Evolutionary conservation across 345 rosid species (phyloP), one percentile per base, ranked within the genome.

Genomic region (Balakata baccata): DNA sequence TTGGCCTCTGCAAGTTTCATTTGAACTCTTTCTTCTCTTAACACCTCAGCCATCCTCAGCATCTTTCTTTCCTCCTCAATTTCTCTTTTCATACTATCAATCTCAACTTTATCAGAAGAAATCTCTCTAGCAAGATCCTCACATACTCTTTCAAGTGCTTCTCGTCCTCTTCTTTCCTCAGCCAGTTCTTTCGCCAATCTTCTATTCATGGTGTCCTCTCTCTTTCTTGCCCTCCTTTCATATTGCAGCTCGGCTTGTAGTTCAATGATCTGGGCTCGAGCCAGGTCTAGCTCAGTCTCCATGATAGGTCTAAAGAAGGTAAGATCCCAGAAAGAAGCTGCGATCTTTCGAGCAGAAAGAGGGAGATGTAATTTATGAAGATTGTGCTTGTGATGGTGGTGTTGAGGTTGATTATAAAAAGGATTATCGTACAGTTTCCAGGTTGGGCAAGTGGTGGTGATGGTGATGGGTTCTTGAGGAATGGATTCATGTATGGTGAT

Each of bases 11-110:
- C 76, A 41, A 94, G 82, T 83, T 92, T 94, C 97, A 94, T 92
- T 69, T 89, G 97, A 74, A 94, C 97, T 76, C 97, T 83, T 74
- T 90, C 97, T 79, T 94, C 98, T 60, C 97, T 85, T 56, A 92
- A 79, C 13, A 85, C 89, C 71, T 92, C 93, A 1, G 97, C 90
- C 81, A 94, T 58, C 20, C 87, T 76, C 68, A 87, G 76, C 97
- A 90, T 94, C 89, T 80, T 85, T 69, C 93, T 83, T 78, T 94
- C 97, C 79, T 89, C 95, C 56, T 88, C 97, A 47, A 89, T 77
- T 66, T 91, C 95, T 67, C 69, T 78, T 82, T 75, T 87, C 80
- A 90, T 80, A 72, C 84, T 68, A 75, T 78, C 88, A n/a, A 87
- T 81, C 81, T 85, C 89, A 14, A 81, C 77, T 79, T 83, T 83